A percentile compares a stretch with the other conserved stretches of the same genome.
phyloP scores from a whole-genome alignment of 2,329 filamentous ascomycete genomes.

The Colletotrichum sp. region DNA sequence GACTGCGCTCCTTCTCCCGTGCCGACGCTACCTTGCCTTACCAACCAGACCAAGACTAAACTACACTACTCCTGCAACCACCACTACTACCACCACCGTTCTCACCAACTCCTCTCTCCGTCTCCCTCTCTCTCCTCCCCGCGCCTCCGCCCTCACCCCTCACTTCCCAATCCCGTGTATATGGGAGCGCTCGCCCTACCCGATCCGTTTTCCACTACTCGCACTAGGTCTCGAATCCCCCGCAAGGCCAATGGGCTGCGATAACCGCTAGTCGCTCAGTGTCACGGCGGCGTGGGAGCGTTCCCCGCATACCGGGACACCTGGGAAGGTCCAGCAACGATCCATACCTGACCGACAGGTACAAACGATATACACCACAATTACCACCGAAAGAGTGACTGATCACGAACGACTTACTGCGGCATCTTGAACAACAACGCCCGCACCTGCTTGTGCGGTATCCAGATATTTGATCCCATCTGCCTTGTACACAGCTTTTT shows the following conservation, averaged over 20 bases:
- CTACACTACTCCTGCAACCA: not conserved
- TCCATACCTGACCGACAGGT: not conserved
- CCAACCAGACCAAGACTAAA: not conserved
- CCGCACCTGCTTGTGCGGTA: not conserved
- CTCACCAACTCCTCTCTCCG: constrained; percentile 1
- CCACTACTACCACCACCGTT: not conserved
- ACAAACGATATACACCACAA: not conserved
- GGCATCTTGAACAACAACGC: not conserved
- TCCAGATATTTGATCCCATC: constrained; percentile 14
- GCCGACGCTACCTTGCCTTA: not conserved
- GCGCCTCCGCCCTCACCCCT: constrained; percentile 24
- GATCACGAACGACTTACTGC: not conserved
- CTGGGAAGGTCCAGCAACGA: constrained; percentile 18
- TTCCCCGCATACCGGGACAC: constrained; percentile 60
- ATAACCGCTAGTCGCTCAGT: constrained; percentile 58
- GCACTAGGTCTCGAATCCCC: constrained; percentile 1
- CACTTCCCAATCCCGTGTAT: constrained; percentile 15
- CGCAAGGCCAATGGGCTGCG: constrained; percentile 59
- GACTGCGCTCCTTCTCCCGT: constrained; percentile 5
- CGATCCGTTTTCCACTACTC: not conserved
- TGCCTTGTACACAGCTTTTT: not conserved
- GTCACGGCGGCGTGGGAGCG: constrained; percentile 63
- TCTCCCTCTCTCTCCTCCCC: not conserved
- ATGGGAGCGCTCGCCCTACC: constrained; percentile 15
- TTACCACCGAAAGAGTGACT: not conserved